Base-by-base conservation (phyloP, 2,329 filamentous ascomycete species). In the Lojkania enalia region DNA sequence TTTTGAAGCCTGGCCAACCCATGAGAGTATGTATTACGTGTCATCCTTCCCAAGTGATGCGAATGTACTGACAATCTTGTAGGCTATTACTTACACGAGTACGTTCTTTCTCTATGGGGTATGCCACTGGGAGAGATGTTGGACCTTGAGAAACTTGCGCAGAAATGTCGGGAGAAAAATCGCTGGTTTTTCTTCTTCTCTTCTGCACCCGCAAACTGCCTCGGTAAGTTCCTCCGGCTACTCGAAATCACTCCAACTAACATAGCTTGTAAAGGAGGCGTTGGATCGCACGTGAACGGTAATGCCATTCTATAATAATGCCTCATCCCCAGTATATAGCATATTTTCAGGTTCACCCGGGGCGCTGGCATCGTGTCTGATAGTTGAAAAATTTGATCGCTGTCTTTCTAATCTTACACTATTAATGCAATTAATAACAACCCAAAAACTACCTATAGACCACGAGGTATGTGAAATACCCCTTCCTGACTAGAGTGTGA, bases 1-100 rank as follows among this genome's bases (percentile, higher is more conserved):
- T 0, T 87, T 88, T 49, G 86, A 89, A 69, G 76, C 78, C 0
- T 80, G 81, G 66, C 83, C 84, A 2, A 78, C 80, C 0, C 41
- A 78, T 23, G 71, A 74, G 42, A 53, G 61, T 60, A 49, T 35
- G 55, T 43, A 14, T 20, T 25, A n/a, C n/a, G n/a, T n/a, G n/a
- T n/a, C n/a, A n/a, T n/a, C n/a, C 13, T 14, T 20, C 12, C 16
- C 11, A 20, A 16, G n/a, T 13, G 25, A 7, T 2, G 6, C 7
- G 4, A 9, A 2, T 5, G 12, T n/a, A 20, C 51, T 55, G 20
- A 62, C 16, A 3, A 32, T 6, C n/a, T 3, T 3, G 14, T 11
- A 64, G 58, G 58, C 4, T 68, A 67, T 19, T 51, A 66, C 50
- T 57, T 71, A 2, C 68, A 71, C 20, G 67, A 71, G 43, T 62